A percentile compares a stretch with the other conserved stretches of the same genome.
Conservation (phyloP, 1,284 basidiomycete genomes). For the Ganoderma resinaceum region DNA sequence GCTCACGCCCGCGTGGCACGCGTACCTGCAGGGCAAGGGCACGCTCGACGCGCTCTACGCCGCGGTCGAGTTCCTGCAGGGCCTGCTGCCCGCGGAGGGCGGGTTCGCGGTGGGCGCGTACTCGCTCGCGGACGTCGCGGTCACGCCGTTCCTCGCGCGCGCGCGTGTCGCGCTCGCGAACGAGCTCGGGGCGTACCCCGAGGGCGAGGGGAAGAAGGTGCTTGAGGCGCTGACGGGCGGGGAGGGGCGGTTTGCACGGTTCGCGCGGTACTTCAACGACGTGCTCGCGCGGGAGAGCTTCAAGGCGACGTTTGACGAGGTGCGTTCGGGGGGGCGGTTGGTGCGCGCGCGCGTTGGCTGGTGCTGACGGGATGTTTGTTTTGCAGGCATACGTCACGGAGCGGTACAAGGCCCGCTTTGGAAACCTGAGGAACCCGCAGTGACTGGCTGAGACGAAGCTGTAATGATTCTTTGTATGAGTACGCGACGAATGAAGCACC, state of each 20-base stretch:
- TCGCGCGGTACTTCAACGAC: conserved; percentile 38
- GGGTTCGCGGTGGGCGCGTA: conserved; percentile 27
- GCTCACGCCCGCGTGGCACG: conserved; percentile 43
- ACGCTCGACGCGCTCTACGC: conserved; percentile 51
- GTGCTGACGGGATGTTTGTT: not conserved
- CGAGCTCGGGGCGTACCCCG: conserved; percentile 25
- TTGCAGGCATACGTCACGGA: conserved; percentile 21
- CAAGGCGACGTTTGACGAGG: conserved; percentile 42
- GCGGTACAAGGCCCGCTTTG: conserved; percentile 18
- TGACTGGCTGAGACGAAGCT: conserved; percentile 4
- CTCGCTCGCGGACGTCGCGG: conserved; percentile 28
- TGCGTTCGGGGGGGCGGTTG: conserved; percentile 15
- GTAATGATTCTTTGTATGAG: not conserved
- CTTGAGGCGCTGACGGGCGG: conserved; percentile 13
- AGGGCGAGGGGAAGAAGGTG: conserved; percentile 28
- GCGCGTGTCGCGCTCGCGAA: conserved; percentile 20
- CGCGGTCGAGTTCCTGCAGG: conserved; percentile 42
- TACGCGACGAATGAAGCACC: not conserved
- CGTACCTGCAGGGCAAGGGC: conserved; percentile 40
- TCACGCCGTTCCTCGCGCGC: conserved; percentile 28
- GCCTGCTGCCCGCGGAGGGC: conserved; percentile 33
- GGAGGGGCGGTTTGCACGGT: conserved; percentile 37
- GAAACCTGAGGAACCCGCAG: conserved; percentile 10
- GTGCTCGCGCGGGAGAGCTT: conserved; percentile 40
- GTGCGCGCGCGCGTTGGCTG: not conserved